phyloP scores from a whole-genome alignment of 2,329 filamentous ascomycete genomes.

The Pyrenophora teres region DNA sequence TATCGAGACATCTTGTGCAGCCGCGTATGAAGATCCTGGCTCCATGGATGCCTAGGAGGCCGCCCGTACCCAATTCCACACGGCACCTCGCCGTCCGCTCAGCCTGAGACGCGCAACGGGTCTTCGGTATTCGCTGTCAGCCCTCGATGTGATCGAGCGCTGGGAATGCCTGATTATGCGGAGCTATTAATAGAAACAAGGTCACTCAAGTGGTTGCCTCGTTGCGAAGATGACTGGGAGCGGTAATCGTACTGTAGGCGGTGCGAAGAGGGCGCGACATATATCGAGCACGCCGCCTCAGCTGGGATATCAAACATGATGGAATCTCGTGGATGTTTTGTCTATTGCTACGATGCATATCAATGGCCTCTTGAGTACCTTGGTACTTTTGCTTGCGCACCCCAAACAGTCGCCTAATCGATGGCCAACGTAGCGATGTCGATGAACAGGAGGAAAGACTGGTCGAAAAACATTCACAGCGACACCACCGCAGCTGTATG shows the following conservation, averaged over 20 bases:
- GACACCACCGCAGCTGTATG: no score
- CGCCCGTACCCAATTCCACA: not conserved
- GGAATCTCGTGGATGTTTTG: not conserved
- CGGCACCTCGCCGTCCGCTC: not conserved
- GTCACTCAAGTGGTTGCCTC: constrained; percentile 30
- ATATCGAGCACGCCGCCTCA: constrained; percentile 9
- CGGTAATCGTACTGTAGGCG: constrained; percentile 6
- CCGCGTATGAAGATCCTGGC: not conserved
- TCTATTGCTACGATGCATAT: not conserved
- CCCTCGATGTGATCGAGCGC: constrained; percentile 3
- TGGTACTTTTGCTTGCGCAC: not conserved
- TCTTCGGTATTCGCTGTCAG: constrained; percentile 2
- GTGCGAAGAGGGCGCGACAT: constrained; percentile 14
- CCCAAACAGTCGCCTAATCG: not conserved
- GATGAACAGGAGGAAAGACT: no score
- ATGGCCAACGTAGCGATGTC: no score
- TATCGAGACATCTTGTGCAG: not conserved
- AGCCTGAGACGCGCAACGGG: not conserved
- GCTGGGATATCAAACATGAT: not conserved
- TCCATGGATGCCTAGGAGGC: constrained; percentile 11
- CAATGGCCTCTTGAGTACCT: not conserved
- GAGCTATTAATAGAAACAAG: constrained; percentile 14
- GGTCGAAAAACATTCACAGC: no score
- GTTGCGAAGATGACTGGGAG: constrained; percentile 15
- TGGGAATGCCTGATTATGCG: constrained; percentile 31